Percentiles rank a stretch among this genome's conserved stretches.
phyloP scores from a whole-genome alignment of 352 stramenopile genomes.

The Phytopythium helicoides region DNA sequence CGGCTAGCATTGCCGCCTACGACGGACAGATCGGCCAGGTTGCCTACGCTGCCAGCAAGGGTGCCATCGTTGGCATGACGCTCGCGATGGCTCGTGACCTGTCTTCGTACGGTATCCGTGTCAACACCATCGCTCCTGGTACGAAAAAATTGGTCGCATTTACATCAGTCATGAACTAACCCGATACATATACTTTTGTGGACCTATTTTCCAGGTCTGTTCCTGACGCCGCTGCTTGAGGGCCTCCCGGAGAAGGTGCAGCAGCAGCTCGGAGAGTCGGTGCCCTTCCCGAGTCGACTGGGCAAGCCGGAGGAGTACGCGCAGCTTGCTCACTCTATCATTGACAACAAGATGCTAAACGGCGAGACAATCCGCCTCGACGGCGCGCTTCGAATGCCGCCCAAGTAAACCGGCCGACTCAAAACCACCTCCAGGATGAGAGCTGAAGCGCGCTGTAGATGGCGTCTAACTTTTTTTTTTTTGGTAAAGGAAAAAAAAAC shows the following conservation, averaged over 20 bases:
- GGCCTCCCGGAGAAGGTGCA: slow-evolving; percentile 95
- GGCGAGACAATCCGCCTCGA: slow-evolving; percentile 98
- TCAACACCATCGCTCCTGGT: slow-evolving; percentile 96
- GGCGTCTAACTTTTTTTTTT: no score
- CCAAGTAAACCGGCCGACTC: slow-evolving; percentile 49
- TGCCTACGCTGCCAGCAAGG: slow-evolving; percentile 97
- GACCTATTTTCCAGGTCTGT: slow-evolving; percentile 92
- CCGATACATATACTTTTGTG: no score
- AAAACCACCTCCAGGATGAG: slow-evolving; percentile 4
- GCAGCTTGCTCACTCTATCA: slow-evolving; percentile 93
- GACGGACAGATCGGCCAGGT: slow-evolving; percentile 97
- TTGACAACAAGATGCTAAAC: slow-evolving; percentile 99
- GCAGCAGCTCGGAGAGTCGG: slow-evolving; percentile 89
- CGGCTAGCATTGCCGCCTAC: slow-evolving; percentile 96
- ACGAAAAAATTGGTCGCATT: no score
- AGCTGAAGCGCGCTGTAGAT: no score
- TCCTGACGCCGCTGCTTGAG: slow-evolving; percentile 95
- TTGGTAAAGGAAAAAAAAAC: no score
- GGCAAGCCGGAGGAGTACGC: slow-evolving; percentile 96
- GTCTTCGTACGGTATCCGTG: slow-evolving; percentile 90
- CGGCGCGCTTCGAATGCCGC: slow-evolving; percentile 95
- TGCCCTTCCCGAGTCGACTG: slow-evolving; percentile 95
- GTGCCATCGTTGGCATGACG: slow-evolving; percentile 96
- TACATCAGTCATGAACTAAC: no score
- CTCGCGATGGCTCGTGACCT: slow-evolving; percentile 96